Evolutionary conservation across 2,329 filamentous ascomycete genomes (phyloP).

Genomic region (Cladosporium colombiae): DNA sequence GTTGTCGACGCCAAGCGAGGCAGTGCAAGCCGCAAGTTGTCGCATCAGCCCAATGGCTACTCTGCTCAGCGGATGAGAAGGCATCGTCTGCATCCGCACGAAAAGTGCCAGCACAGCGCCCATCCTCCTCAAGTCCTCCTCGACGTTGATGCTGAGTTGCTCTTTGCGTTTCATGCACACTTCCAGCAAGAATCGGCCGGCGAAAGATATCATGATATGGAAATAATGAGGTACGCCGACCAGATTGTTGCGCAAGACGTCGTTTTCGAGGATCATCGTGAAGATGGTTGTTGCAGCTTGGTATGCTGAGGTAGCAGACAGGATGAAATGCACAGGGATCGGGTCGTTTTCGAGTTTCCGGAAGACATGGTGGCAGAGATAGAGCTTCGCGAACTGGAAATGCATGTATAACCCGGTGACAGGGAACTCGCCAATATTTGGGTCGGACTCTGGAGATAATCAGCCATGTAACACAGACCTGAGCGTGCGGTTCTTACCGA

Average conservation of each 20-base stretch:
- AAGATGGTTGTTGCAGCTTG: conserved; percentile 50
- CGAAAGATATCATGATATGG: conserved; percentile 56
- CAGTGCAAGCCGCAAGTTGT: conserved; percentile 23
- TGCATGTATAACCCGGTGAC: conserved; percentile 51
- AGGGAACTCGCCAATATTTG: conserved; percentile 42
- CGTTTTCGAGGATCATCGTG: conserved; percentile 47
- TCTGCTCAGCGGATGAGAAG: conserved; percentile 23
- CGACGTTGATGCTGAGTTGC: conserved; percentile 23
- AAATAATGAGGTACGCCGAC: conserved; percentile 54
- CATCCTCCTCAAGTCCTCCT: conserved; percentile 23
- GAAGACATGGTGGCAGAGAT: conserved; percentile 54
- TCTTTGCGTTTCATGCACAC: conserved; percentile 46
- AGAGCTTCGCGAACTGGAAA: conserved; percentile 56
- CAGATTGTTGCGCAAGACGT: conserved; percentile 44
- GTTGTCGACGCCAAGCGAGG: conserved; percentile 20
- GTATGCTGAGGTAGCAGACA: conserved; percentile 50
- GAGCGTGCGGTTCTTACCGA: too few species aligned
- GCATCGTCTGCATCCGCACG: conserved; percentile 19
- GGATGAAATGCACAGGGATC: conserved; percentile 51
- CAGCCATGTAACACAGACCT: too few species aligned
- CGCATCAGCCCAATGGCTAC: conserved; percentile 23
- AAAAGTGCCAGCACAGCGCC: conserved; percentile 24
- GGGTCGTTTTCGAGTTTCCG: conserved; percentile 49
- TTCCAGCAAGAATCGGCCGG: conserved; percentile 55
- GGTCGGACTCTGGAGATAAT: conserved; percentile 42